These are phyloP conservation scores for Fusarium palustre DNA, from an alignment of 2,329 filamentous ascomycete genomes.

Conservation along the genomic window DNA sequence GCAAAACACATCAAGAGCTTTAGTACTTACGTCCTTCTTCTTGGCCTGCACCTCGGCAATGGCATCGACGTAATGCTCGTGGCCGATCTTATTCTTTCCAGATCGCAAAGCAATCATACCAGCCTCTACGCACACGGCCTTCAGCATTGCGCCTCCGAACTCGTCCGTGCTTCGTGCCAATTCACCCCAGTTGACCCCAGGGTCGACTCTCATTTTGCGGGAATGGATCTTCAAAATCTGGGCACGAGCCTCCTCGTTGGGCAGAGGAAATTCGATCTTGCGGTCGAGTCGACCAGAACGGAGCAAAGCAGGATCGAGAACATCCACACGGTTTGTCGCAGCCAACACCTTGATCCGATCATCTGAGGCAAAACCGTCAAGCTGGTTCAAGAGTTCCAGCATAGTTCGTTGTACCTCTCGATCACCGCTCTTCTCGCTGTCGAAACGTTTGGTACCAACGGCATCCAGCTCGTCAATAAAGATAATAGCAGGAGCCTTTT, in stretches of 20 bases:
- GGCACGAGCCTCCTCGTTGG: conserved; percentile 96
- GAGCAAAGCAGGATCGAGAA: conserved; percentile 89
- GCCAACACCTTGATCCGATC: conserved; percentile 97
- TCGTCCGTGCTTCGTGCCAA: conserved; percentile 96
- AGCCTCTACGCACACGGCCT: conserved; percentile 98
- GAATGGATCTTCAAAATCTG: conserved; percentile 98
- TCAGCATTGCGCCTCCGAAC: conserved; percentile 96
- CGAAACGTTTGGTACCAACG: conserved; percentile 98
- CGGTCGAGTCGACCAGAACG: conserved; percentile 92
- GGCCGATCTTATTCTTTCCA: conserved; percentile 95
- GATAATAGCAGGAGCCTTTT: conserved; percentile 98
- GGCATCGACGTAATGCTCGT: conserved; percentile 98
- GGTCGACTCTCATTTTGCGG: conserved; percentile 96
- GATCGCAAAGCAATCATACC: conserved; percentile 98
- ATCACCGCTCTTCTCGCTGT: conserved; percentile 97
- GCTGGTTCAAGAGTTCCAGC: conserved; percentile 97
- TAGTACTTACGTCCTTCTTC: conserved; percentile 83
- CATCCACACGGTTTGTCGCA: conserved; percentile 93
- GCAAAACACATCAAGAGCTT: neutral
- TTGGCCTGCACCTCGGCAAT: conserved; percentile 95
- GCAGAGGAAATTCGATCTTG: conserved; percentile 98
- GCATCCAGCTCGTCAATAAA: conserved; percentile 99
- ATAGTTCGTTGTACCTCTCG: conserved; percentile 98
- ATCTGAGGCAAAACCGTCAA: conserved; percentile 97
- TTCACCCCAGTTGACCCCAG: conserved; percentile 94